A percentile compares a stretch with the other conserved stretches of the same genome.
Conservation (phyloP, 2,329 filamentous ascomycete genomes). For the Colletotrichum eleusines region DNA sequence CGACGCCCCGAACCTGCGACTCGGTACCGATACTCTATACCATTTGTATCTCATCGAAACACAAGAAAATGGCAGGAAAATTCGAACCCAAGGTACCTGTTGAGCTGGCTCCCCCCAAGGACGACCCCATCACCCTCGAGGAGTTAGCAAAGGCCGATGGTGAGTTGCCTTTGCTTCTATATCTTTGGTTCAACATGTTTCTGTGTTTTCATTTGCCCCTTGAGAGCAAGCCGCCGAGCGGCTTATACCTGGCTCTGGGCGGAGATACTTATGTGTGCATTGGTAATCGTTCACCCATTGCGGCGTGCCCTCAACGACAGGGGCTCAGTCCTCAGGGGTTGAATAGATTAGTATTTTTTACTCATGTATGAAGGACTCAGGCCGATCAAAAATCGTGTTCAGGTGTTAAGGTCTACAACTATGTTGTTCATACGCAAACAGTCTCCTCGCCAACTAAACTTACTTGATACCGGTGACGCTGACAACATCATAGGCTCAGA, state of each 20-base stretch:
- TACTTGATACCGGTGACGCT: neutral
- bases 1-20: neutral
- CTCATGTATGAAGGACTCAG: neutral
- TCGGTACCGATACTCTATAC: neutral
- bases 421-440: neutral
- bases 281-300: too few relatives aligned
- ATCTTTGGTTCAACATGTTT: neutral
- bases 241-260: neutral
- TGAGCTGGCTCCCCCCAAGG: constrained; percentile 84
- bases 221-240: neutral
- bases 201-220: neutral
- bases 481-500: constrained; percentile 29
- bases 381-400: neutral
- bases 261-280: neutral
- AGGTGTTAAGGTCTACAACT: neutral
- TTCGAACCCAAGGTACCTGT: constrained; percentile 86
- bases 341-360: neutral
- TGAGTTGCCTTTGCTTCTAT: constrained; percentile 58
- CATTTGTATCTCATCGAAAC: constrained; percentile 25
- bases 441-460: neutral
- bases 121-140: constrained; percentile 85
- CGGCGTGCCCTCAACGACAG: neutral
- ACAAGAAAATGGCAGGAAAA: constrained; percentile 66
- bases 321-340: neutral
- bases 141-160: constrained; percentile 86